Conservation (phyloP, 1,139 yeast species). For the Hanseniaspora gamundiae region DNA sequence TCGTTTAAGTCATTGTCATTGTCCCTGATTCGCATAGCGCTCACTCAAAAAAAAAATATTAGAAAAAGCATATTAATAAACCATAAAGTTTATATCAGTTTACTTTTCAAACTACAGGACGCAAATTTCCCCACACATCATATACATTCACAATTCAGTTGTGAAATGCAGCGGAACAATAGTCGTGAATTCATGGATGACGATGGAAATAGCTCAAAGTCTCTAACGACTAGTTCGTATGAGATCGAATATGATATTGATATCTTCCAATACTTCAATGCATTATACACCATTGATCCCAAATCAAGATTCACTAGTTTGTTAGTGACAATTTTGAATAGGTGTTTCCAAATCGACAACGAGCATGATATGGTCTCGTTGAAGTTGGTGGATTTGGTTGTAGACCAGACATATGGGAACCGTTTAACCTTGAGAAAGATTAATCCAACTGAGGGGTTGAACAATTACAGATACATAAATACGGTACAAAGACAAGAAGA, state of each 20-base stretch:
- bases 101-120: too few relatives aligned
- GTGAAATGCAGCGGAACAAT: too few relatives aligned
- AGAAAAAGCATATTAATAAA: too few relatives aligned
- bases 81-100: too few relatives aligned
- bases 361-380: slow-evolving; percentile 10
- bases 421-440: slow-evolving; percentile 22
- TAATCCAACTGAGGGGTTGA: slow-evolving; percentile 8
- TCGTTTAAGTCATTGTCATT: too few relatives aligned
- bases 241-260: not conserved
- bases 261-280: not conserved
- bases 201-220: not conserved
- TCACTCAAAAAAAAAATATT: too few relatives aligned
- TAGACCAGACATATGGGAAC: slow-evolving; percentile 25
- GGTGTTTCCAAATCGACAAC: not conserved
- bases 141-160: too few relatives aligned
- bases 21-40: too few relatives aligned
- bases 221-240: not conserved
- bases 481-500: slow-evolving; percentile 22
- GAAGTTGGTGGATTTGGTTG: slow-evolving; percentile 20
- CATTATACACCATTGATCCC: not conserved
- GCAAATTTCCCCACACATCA: too few relatives aligned
- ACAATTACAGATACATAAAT: slow-evolving; percentile 23
- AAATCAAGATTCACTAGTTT: not conserved
- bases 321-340: not conserved
- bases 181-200: not conserved